These are phyloP conservation scores for Mortierella claussenii DNA, from an alignment of 192 early-diverging fungal species.

Conservation along the genomic window DNA sequence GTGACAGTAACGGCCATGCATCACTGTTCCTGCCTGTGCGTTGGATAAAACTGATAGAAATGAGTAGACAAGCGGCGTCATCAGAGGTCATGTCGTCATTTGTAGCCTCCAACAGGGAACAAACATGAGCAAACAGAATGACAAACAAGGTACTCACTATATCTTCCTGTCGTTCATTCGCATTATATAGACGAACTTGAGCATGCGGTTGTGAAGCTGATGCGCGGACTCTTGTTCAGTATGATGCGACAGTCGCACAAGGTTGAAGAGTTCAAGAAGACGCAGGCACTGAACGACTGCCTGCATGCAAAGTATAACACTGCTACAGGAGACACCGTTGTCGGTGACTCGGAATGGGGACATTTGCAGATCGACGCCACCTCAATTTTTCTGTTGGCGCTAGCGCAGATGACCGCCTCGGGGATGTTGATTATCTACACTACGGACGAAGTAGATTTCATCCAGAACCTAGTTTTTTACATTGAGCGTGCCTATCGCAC, in stretches of 20 bases:
- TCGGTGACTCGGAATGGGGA: conserved; percentile 87
- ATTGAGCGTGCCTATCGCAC: conserved; percentile 87
- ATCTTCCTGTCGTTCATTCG: too few relatives aligned
- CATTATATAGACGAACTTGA: conserved; percentile 88
- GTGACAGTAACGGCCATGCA: too few relatives aligned
- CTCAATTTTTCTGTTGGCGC: conserved; percentile 78
- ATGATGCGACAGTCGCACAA: conserved; percentile 89
- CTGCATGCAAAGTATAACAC: conserved; percentile 93
- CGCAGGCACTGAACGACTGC: conserved; percentile 76
- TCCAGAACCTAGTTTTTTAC: conserved; percentile 92
- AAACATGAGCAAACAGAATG: too few relatives aligned
- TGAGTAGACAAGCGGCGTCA: too few relatives aligned
- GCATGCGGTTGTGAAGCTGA: conserved; percentile 86
- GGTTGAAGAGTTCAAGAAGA: conserved; percentile 86
- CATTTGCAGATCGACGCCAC: conserved; percentile 93
- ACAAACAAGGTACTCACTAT: too few relatives aligned
- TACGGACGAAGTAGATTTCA: conserved; percentile 84
- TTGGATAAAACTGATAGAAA: too few relatives aligned
- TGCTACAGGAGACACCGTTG: conserved; percentile 83
- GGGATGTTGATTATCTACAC: conserved; percentile 83
- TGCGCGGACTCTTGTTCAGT: conserved; percentile 82
- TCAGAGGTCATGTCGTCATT: too few relatives aligned
- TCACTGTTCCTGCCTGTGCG: too few relatives aligned
- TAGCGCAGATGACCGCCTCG: conserved; percentile 87
- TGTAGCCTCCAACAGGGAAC: too few relatives aligned